A percentile compares a stretch with the other conserved stretches of the same genome.
Evolutionary conservation across 1,284 basidiomycete genomes (phyloP).

Genomic region (Wallemia hederae): DNA sequence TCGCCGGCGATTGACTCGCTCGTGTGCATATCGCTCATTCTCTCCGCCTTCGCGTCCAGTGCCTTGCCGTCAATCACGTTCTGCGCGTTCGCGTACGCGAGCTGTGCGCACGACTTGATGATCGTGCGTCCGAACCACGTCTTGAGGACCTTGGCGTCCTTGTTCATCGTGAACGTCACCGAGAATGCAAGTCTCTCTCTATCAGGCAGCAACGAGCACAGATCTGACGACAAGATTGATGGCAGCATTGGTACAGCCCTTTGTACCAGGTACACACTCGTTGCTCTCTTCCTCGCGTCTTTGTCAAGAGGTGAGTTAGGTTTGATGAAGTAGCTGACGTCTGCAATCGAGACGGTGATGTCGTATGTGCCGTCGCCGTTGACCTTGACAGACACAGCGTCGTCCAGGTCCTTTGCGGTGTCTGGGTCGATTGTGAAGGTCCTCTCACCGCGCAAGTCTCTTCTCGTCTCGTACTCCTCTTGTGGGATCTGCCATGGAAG

Average conservation of each 20-base stretch:
- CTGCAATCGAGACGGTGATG: constrained; percentile 77
- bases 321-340: constrained; percentile 88
- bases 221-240: constrained; percentile 57
- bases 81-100: constrained; percentile 57
- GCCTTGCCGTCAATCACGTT: constrained; percentile 44
- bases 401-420: constrained; percentile 71
- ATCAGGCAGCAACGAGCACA: constrained; percentile 68
- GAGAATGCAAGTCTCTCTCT: constrained; percentile 73
- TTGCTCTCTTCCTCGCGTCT: constrained; percentile 87
- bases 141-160: constrained; percentile 48
- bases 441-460: constrained; percentile 54
- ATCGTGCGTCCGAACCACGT: constrained; percentile 83
- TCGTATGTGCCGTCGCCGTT: constrained; percentile 76
- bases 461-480: constrained; percentile 55
- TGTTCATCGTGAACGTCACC: constrained; percentile 54
- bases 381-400: constrained; percentile 60
- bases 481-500: constrained; percentile 87
- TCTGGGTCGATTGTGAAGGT: constrained; percentile 83
- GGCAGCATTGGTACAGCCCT: constrained; percentile 89
- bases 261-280: constrained; percentile 86
- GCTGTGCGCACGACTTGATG: constrained; percentile 60
- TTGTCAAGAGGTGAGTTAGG: constrained; percentile 86
- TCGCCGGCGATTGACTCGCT: constrained; percentile 41
- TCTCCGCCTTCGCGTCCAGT: constrained; percentile 18
- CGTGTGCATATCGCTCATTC: constrained; percentile 19